Base-by-base conservation (phyloP, 2,329 filamentous ascomycete species). In the Zalaria obscura region DNA sequence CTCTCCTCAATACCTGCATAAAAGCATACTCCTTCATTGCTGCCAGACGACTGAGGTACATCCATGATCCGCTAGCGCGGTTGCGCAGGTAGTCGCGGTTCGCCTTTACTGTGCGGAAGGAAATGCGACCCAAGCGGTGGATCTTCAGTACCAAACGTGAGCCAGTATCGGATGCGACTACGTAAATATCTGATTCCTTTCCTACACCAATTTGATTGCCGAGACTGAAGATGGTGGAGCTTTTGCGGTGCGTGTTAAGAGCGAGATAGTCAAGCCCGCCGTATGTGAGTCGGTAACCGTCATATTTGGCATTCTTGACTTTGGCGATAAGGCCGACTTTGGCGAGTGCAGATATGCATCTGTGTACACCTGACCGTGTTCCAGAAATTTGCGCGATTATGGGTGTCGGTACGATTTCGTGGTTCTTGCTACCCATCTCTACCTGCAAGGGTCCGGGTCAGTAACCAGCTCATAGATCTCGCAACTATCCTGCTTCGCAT, bases 181-280 rank as follows among this genome's bases (percentile, higher is more conserved):
- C 80, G 62, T 93, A 83, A 56, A 98, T 96, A 57, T 98, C 91
- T 52, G 85, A 93, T 66, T 98, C 91, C 62, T 98, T 98, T 41
- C 91, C 91, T 3, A 96, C 88, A 38, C 93, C 91, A 49, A 98
- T 85, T 55, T 93, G 83, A 61, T 83, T 91, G 40, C 91, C 91
- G 3, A 96, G 85, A 51, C 84, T 93, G 72, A 93, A 96, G 34
- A 96, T 75, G 42, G 74, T 75, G 52, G 82, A 80, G 49, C 78
- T 72, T 53, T 83, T 82, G 44, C 88, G 80, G 60, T 96, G 81
- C 0, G 86, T 79, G 64, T 96, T 87, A 41, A 98, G 73, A 10
- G 91, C 86, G n/a, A 98, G 78, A 63, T 98, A 98, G 67, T 98
- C 91, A 38, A 96, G 78, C 2, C 91, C 91, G 53, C 91, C 91